Conservation (phyloP, 495 filamentous ascomycete species). For the Penicillium desertorum region DNA sequence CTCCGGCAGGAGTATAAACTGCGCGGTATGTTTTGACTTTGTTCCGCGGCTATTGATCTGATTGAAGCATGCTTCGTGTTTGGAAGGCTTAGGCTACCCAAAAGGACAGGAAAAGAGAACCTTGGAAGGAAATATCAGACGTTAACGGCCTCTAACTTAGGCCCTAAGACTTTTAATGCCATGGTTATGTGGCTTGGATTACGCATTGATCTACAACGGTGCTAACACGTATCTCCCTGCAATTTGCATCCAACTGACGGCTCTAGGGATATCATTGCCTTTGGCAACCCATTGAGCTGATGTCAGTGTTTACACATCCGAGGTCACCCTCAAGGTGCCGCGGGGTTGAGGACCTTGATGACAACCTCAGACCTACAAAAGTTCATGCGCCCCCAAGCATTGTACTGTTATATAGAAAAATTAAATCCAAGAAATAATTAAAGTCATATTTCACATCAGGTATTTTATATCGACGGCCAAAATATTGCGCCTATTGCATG, state of each 20-base stretch:
- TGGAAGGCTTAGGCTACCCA: background rate
- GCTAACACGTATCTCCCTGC: background rate
- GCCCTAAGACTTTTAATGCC: background rate
- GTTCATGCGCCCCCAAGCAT: background rate
- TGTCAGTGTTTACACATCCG: background rate
- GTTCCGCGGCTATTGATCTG: background rate
- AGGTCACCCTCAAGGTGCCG: slow-evolving; percentile 16
- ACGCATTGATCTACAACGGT: background rate
- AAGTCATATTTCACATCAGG: slow-evolving; percentile 31
- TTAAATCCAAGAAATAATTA: slow-evolving; percentile 9
- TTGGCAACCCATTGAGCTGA: background rate
- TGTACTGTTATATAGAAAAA: background rate
- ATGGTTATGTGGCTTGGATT: background rate
- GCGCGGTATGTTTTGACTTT: background rate
- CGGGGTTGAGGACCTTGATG: slow-evolving; percentile 29
- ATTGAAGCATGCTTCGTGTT: background rate
- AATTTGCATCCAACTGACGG: background rate
- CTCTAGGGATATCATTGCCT: background rate
- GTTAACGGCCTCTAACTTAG: background rate
- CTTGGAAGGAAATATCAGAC: background rate
- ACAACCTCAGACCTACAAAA: slow-evolving; percentile 16
- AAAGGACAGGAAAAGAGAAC: background rate
- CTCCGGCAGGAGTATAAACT: background rate
- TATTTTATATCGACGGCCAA: slow-evolving; percentile 18
- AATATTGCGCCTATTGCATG: slow-evolving; percentile 33